Conservation (phyloP, 1,284 basidiomycete species). For the Xerocomus nothofagi region DNA sequence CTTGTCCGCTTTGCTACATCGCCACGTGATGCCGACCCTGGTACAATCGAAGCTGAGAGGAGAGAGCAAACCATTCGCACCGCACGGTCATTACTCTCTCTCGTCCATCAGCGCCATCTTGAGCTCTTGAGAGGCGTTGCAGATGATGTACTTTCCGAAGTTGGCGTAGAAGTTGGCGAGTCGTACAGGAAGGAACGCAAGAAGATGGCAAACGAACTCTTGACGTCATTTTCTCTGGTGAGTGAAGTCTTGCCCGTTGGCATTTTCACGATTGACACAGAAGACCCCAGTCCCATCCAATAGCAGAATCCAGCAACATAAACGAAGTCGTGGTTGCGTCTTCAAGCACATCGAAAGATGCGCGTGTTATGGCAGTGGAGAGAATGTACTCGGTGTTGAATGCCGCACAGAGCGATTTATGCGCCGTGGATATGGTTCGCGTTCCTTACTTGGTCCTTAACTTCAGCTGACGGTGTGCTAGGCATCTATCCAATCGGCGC, state of each 20-base stretch:
- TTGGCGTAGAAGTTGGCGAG: conserved; percentile 38
- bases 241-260: conserved; percentile 8
- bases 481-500: conserved; percentile 52
- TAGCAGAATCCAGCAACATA: conserved; percentile 31
- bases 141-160: conserved; percentile 38
- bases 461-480: conserved; percentile 23
- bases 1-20: conserved; percentile 35
- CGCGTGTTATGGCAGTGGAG: conserved; percentile 53
- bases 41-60: conserved; percentile 7
- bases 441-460: background rate
- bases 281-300: conserved; percentile 27
- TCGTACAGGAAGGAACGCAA: conserved; percentile 41
- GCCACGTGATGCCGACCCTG: conserved; percentile 10
- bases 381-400: conserved; percentile 44
- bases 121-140: conserved; percentile 44
- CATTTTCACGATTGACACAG: background rate
- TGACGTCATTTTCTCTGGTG: conserved; percentile 58
- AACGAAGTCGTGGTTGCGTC: conserved; percentile 56
- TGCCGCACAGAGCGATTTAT: conserved; percentile 18
- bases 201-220: conserved; percentile 48
- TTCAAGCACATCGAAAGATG: conserved; percentile 46
- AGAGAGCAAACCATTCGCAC: conserved; percentile 12
- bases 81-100: conserved; percentile 40
- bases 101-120: conserved; percentile 55
- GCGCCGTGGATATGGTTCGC: conserved; percentile 37